Percentiles rank a stretch among this genome's conserved stretches.
These are phyloP conservation scores for Yamadazyma sp. DNA, from an alignment of 805 yeast genomes.

Conservation along the genomic window DNA sequence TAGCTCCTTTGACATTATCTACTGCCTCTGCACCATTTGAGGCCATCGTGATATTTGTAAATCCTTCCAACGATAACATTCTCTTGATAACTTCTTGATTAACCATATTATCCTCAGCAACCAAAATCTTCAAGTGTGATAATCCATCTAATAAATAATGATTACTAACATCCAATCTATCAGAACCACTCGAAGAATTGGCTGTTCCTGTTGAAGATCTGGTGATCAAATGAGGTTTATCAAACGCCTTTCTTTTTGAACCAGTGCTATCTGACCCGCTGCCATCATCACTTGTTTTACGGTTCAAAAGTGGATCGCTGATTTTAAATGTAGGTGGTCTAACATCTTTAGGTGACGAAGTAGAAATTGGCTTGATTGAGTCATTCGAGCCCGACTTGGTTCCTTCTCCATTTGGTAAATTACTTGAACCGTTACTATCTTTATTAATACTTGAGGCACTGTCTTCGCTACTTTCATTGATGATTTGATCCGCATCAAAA, in stretches of 20 bases:
- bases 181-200: conserved; percentile 22
- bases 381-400: no score
- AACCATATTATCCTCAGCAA: conserved; percentile 92
- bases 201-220: conserved; percentile 54
- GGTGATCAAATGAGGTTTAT: conserved; percentile 44
- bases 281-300: no score
- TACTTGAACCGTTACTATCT: neutral
- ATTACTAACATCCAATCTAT: conserved; percentile 5
- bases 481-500: conserved; percentile 10
- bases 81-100: conserved; percentile 92
- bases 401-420: neutral
- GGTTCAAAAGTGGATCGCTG: no score
- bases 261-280: no score
- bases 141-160: conserved; percentile 13
- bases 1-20: conserved; percentile 52
- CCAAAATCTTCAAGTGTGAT: conserved; percentile 53
- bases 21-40: conserved; percentile 91
- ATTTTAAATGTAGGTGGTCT: no score
- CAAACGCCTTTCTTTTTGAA: no score
- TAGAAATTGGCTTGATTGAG: conserved; percentile 4
- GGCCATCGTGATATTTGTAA: conserved; percentile 68
- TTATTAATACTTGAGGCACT: conserved; percentile 1
- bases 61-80: conserved; percentile 84
- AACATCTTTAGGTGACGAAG: conserved; percentile 7
- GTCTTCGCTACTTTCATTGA: neutral